Evolutionary conservation across 2,329 filamentous ascomycete species (phyloP).

Genomic region (Rhinocladiella mackenziei): DNA sequence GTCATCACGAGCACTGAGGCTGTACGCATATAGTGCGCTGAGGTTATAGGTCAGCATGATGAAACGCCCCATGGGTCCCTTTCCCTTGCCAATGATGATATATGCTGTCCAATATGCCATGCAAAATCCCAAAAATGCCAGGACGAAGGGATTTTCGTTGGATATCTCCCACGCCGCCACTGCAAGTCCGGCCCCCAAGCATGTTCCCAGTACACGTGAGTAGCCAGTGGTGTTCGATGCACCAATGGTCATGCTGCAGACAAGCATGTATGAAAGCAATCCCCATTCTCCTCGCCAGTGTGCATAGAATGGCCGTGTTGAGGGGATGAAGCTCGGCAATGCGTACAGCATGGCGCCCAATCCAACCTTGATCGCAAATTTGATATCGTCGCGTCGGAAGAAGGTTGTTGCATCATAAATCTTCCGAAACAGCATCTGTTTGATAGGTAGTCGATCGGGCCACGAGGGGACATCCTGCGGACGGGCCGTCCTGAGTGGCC

Average conservation of each 20-base stretch:
- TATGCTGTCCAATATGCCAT: conserved; percentile 83
- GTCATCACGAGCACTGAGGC: conserved; percentile 72
- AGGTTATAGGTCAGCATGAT: conserved; percentile 96
- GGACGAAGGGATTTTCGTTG: conserved; percentile 65
- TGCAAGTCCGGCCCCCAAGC: conserved; percentile 72
- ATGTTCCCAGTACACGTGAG: conserved; percentile 80
- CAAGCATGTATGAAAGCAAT: conserved; percentile 92
- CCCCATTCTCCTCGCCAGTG: conserved; percentile 97
- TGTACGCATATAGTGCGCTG: conserved; percentile 90
- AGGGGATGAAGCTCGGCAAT: conserved; percentile 76
- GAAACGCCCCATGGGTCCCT: conserved; percentile 87
- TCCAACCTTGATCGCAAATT: conserved; percentile 89
- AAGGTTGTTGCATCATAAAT: conserved; percentile 55
- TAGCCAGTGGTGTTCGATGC: conserved; percentile 90
- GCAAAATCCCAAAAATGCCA: conserved; percentile 78
- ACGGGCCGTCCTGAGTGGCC: conserved; percentile 5
- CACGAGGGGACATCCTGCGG: too few species aligned
- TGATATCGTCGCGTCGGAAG: conserved; percentile 62
- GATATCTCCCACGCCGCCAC: conserved; percentile 74
- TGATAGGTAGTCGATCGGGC: conserved; percentile 18
- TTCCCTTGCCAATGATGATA: conserved; percentile 77
- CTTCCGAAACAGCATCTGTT: conserved; percentile 31
- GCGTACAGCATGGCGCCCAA: conserved; percentile 85
- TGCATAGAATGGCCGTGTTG: conserved; percentile 73
- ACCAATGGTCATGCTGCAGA: conserved; percentile 95